Base-by-base conservation (phyloP, 2,329 filamentous ascomycete genomes). In the Aspergillus latus region DNA sequence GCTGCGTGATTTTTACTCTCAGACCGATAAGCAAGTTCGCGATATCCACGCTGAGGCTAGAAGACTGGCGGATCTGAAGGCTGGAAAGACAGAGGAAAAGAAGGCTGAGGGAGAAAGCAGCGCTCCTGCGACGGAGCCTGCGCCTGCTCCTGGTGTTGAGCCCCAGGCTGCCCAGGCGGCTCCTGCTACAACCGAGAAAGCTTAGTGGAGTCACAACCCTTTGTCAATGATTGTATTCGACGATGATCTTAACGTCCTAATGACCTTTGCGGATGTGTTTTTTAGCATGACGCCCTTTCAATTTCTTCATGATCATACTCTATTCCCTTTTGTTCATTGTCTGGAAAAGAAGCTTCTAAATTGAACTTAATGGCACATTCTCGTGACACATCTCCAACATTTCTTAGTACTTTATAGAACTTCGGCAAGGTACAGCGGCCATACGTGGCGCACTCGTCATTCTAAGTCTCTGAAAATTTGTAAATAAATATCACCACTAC, bases 41-140 rank as follows among this genome's bases (percentile, higher is more conserved):
- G 94, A 99, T 72, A 94, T 99, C 46, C 94, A 99, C 77, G 83
- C 82, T 60, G 94, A 99, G 82, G 94, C 94, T 32, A 83, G 88
- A 61, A 87, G 94, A 65, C 81, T 99, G 53, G 93, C 93, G 49
- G 86, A 96, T 63, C 76, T 99, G 64, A 97, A 97, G 87, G 87
- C 68, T 45, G 75, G 76, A 45, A 80, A 81, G 66, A 58, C 66
- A 6, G 65, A 77, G 51, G 29, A 45, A 32, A 49, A 49, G 60
- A 70, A 62, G 21, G 44, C 16, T 30, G 46, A 54, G 45, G 37
- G 34, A 56, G 34, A 37, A 13, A 37, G 11, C 34, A 37, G 11
- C 34, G 37, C 54, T 15, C 37, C 62, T 16, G 49, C 56, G 11
- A 49, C 56, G 50, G 47, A 54, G 16, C 36, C 52, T 21, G 51